Evolutionary conservation across 129 eudicot species (phyloP).

Genomic region (Flaveria ramosissima): DNA sequence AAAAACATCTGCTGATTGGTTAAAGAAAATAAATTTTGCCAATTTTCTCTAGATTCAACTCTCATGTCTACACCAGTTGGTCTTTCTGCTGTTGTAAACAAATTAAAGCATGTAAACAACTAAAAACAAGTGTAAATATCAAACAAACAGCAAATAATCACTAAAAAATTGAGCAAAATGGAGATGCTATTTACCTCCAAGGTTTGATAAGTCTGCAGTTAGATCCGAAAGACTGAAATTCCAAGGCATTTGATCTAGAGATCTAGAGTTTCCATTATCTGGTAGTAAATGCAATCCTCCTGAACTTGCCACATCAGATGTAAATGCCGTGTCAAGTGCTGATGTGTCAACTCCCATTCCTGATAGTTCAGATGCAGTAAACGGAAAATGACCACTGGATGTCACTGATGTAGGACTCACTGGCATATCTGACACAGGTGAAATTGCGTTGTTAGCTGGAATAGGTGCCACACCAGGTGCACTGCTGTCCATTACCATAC

Average conservation of each 20-base stretch:
- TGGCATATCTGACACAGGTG: slow-evolving; percentile 89
- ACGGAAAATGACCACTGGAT: slow-evolving; percentile 96
- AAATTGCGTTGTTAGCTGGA: slow-evolving; percentile 72
- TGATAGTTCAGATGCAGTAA: slow-evolving; percentile 80
- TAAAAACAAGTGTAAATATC: neutral
- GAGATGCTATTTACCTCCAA: slow-evolving; percentile 67
- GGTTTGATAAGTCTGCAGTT: slow-evolving; percentile 90
- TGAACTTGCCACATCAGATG: slow-evolving; percentile 85
- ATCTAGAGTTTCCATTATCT: slow-evolving; percentile 80
- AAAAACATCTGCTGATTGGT: neutral
- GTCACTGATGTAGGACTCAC: slow-evolving; percentile 96
- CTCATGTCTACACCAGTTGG: neutral
- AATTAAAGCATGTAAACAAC: neutral
- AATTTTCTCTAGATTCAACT: neutral
- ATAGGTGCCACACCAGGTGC: slow-evolving; percentile 56
- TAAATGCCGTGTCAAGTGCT: slow-evolving; percentile 80
- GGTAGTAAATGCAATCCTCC: slow-evolving; percentile 82
- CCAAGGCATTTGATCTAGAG: slow-evolving; percentile 90
- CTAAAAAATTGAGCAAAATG: neutral
- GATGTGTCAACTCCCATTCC: slow-evolving; percentile 91
- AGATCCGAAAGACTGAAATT: slow-evolving; percentile 92
- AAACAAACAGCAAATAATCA: neutral
- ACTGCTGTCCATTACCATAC: slow-evolving; percentile 70
- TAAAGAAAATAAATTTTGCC: neutral
- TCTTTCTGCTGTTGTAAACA: neutral